A percentile compares a stretch with the other conserved stretches of the same genome.
Evolutionary conservation across 352 stramenopile genomes (phyloP).

Genomic region (Phytophthora colocasiae): DNA sequence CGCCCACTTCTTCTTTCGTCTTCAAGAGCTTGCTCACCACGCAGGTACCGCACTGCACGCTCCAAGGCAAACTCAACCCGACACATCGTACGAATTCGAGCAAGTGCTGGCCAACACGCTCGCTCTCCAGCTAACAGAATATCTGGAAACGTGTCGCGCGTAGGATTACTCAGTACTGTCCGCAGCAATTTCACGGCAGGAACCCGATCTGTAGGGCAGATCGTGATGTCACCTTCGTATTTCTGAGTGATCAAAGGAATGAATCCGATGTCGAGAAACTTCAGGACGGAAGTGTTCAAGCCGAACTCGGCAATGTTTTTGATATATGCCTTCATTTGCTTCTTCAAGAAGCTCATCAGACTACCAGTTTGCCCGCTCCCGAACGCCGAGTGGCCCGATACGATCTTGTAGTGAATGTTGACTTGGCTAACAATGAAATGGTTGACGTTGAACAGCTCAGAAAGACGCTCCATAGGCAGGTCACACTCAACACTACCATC

Average conservation of each 20-base stretch:
- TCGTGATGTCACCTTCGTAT: constrained; percentile 99
- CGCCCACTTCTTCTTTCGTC: constrained; percentile 76
- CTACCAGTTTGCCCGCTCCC: constrained; percentile 78
- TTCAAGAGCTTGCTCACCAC: constrained; percentile 82
- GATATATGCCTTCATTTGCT: constrained; percentile 93
- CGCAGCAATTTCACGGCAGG: constrained; percentile 77
- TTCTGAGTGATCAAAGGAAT: constrained; percentile 91
- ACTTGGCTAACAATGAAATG: constrained; percentile 99
- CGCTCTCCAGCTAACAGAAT: constrained; percentile 92
- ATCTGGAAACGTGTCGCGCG: constrained; percentile 57
- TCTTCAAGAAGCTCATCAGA: constrained; percentile 95
- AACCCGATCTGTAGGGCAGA: constrained; percentile 94
- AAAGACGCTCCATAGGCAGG: constrained; percentile 96
- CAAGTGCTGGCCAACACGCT: constrained; percentile 93
- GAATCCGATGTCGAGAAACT: constrained; percentile 83
- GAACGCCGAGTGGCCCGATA: constrained; percentile 78
- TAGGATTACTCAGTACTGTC: constrained; percentile 88
- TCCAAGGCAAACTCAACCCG: constrained; percentile 97
- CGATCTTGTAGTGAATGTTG: constrained; percentile 89
- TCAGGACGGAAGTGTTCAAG: constrained; percentile 85
- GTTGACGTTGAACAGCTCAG: constrained; percentile 99
- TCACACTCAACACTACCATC: constrained; percentile 95
- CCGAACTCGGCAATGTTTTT: constrained; percentile 89
- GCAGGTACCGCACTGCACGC: constrained; percentile 80
- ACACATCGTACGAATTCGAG: constrained; percentile 96